Evolutionary conservation across 2,329 filamentous ascomycete species (phyloP).

Genomic region (Clarireedia hainanense): DNA sequence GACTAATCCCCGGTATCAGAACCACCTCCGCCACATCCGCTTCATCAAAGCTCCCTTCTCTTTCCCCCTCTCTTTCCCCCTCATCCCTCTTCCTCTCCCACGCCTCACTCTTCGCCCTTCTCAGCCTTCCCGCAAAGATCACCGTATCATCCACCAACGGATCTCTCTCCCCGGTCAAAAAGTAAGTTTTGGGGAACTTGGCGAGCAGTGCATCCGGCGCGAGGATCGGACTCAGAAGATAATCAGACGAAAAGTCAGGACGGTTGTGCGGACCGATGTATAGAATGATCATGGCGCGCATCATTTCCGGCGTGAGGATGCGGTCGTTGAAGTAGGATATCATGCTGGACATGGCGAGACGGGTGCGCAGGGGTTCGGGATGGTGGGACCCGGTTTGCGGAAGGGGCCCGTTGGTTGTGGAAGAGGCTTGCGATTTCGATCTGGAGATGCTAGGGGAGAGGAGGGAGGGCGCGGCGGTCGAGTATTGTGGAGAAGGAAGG

Average conservation of each 20-base stretch:
- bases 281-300: constrained; percentile 97
- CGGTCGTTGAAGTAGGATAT: constrained; percentile 98
- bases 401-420: constrained; percentile 5
- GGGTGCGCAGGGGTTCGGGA: constrained; percentile 60
- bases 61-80: constrained; percentile 28
- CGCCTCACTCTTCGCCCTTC: constrained; percentile 58
- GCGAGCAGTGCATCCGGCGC: constrained; percentile 78
- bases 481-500: constrained; percentile 9
- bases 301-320: constrained; percentile 93
- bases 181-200: constrained; percentile 88
- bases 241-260: constrained; percentile 88
- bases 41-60: constrained; percentile 55
- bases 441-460: constrained; percentile 15
- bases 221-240: constrained; percentile 79
- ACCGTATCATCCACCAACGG: constrained; percentile 95
- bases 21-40: constrained; percentile 73
- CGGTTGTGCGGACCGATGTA: constrained; percentile 92
- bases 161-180: constrained; percentile 90
- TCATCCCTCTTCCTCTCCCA: constrained; percentile 45
- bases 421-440: not conserved
- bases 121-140: constrained; percentile 84
- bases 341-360: constrained; percentile 93
- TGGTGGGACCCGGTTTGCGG: constrained; percentile 38
- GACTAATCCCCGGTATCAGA: constrained; percentile 80
- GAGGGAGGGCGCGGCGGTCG: constrained; percentile 18